Conservation (phyloP, 1,284 basidiomycete species). For the Ceraceosorus guamensis region DNA sequence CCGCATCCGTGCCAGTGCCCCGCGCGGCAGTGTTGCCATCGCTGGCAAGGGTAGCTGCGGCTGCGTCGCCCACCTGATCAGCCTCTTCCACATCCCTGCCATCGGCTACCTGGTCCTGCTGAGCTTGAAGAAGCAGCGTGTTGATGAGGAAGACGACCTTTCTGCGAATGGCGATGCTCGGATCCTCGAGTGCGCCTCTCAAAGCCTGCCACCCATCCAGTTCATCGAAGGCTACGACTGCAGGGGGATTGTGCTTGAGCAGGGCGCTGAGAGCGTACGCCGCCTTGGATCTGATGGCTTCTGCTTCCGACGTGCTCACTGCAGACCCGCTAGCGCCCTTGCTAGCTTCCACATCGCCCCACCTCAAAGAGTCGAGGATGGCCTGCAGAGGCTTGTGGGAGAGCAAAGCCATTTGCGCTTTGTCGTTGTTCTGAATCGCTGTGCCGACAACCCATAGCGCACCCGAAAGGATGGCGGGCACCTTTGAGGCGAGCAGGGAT, state of each 20-base stretch:
- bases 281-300: constrained; percentile 58
- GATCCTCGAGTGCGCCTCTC: constrained; percentile 62
- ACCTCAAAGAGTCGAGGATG: constrained; percentile 50
- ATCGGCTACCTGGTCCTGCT: too few species aligned
- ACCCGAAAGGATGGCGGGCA: constrained; percentile 58
- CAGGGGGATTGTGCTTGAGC: constrained; percentile 71
- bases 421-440: constrained; percentile 87
- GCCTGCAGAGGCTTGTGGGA: constrained; percentile 56
- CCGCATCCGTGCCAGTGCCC: too few species aligned
- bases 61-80: too few species aligned
- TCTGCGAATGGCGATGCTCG: constrained; percentile 67
- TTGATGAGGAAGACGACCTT: constrained; percentile 80
- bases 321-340: constrained; percentile 74
- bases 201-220: constrained; percentile 67
- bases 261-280: constrained; percentile 78
- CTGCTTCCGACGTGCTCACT: constrained; percentile 53
- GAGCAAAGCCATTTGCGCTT: constrained; percentile 71
- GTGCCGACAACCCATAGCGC: constrained; percentile 89
- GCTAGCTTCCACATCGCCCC: constrained; percentile 53
- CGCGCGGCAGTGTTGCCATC: too few species aligned
- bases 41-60: too few species aligned
- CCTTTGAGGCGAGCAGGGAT: constrained; percentile 58
- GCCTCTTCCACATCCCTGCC: too few species aligned
- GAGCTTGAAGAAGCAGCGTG: constrained; percentile 62
- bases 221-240: constrained; percentile 59